Evolutionary conservation across 2,329 filamentous ascomycete species (phyloP), one percentile per base, ranked within the genome.

Genomic region (Aspergillus aculeatus): DNA sequence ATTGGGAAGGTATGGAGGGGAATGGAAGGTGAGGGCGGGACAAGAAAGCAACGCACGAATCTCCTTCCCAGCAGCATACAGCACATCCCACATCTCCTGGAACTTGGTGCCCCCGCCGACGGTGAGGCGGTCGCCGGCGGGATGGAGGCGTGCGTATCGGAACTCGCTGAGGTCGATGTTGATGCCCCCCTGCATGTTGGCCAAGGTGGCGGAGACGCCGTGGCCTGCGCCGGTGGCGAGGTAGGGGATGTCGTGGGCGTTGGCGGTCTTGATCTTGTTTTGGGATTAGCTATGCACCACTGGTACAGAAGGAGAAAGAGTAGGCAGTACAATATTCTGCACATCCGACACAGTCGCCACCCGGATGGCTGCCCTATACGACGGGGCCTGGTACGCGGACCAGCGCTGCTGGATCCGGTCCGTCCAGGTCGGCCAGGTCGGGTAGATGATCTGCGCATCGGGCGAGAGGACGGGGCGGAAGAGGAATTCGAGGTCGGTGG

Each of bases 101-200:
- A 54, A 58, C 12, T 19, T n/a, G 2, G 49, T 50, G 2, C 38
- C 26, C 1, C 56, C 56, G 5, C 56, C 56, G 23, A 58, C 35
- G 4, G 50, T 54, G 38, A 58, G 19, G n/a, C 6, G 10, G 2
- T 54, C 54, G 2, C n/a, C 23, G 3, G 12, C 5, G 5, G 38
- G 26, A 4, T 50, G 14, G 24, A 58, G 26, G 3, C 4, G 9
- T 3, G 54, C 41, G 5, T 35, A 32, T 6, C 49, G 9, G n/a
- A 58, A 54, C 9, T 19, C 14, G 23, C 56, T 50, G 2, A 58
- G 56, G 44, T 58, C 56, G 9, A 58, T 58, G n/a, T 58, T 21
- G 50, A 58, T 29, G 12, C 56, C 56, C 2, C 44, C 21, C 12
- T 41, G 7, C 0, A 54, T 3, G 4, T 16, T 19, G 4, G 14